Base-by-base conservation (phyloP, 805 yeast genomes). In the Helenozyma rhizophorensis region DNA sequence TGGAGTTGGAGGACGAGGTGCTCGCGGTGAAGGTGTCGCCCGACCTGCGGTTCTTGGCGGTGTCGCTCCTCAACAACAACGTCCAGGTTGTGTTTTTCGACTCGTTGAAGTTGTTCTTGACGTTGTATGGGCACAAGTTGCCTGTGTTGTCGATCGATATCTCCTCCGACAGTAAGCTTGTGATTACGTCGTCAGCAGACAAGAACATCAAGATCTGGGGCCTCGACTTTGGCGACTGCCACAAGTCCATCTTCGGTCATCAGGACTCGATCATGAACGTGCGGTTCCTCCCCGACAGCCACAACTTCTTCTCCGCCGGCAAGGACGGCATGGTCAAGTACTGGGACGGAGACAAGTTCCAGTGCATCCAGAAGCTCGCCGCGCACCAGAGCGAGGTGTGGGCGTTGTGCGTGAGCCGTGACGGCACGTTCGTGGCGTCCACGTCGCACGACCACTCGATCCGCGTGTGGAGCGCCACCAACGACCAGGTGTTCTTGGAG, bases 271-370 rank as follows among this genome's bases (percentile, higher is more conserved):
- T 93, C 38, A 86, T 90, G 95, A 72, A 74, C 43, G 95, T 90
- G 19, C 74, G 68, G 40, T 93, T 93, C 51, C 70, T 88, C 32
- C 90, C 94, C 2, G 80, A 78, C n/a, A 71, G 84, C 10, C 96
- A 90, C 55, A 78, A 89, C 56, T 89, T 93, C 59, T 84, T 93
- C 62, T 81, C 95, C 36, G 79, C 86, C 37, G 81, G 90, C 21
- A 93, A 93, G 53, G 99, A 93, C 60, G 88, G 84, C 10, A 60
- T 82, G 39, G 74, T 93, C 35, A 93, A 93, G 60, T 88, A 87
- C 59, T 93, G 99, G 99, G 99, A 93, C 58, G 99, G 97, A 45
- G 94, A 85, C 50, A 93, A 93, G 60, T 93, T 93, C 58, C 96
- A 86, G 48, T 84, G 90, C 58, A 78, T 93, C 41, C 97, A 93